phyloP scores from a whole-genome alignment of 805 yeast genomes.

The Maudiozyma saulgeensis region DNA sequence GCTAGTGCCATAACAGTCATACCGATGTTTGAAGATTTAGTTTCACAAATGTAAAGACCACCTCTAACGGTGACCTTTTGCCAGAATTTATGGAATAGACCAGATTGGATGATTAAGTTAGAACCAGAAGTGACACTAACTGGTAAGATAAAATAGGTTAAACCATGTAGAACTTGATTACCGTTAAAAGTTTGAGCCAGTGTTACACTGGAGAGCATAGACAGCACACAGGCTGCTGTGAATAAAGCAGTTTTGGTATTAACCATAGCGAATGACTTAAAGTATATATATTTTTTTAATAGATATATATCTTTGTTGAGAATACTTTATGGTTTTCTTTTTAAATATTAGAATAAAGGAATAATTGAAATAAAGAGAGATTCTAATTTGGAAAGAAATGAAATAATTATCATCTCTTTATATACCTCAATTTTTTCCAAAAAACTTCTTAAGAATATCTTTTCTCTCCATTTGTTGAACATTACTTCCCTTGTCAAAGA shows the following conservation, averaged over 20 bases:
- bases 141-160: conserved; percentile 1
- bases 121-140: neutral
- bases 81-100: conserved; percentile 1
- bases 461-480: too few species aligned
- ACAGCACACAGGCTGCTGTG: conserved; percentile 1
- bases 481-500: too few species aligned
- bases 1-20: neutral
- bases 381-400: neutral
- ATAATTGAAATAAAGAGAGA: neutral
- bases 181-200: conserved; percentile 3
- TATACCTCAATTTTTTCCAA: too few species aligned
- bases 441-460: too few species aligned
- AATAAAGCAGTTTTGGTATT: neutral
- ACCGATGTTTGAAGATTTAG: neutral
- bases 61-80: neutral
- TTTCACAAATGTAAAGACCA: conserved; percentile 2
- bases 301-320: neutral
- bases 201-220: neutral
- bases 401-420: too few species aligned
- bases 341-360: neutral
- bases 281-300: neutral
- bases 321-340: neutral
- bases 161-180: neutral
- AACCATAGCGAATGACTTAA: neutral
- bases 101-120: conserved; percentile 2